These are phyloP conservation scores for Pythium aphanidermatum DNA, from an alignment of 352 stramenopile genomes.

Conservation along the genomic window DNA sequence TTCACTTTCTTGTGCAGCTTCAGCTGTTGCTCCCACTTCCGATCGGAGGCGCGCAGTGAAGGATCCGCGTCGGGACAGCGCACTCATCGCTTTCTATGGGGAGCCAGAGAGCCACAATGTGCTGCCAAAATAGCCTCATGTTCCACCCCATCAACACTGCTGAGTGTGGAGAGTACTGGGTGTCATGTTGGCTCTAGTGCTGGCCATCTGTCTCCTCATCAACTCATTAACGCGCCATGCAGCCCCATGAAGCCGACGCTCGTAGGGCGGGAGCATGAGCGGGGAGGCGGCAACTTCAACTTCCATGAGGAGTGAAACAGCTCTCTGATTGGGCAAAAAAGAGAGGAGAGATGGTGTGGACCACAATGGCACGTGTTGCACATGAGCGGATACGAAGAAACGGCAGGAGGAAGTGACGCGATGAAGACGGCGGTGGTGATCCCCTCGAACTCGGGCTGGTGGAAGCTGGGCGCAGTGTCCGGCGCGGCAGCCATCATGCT, in stretches of 20 bases:
- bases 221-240: too few species aligned
- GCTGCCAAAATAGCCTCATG: constrained; percentile 11
- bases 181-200: too few species aligned
- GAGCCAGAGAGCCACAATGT: not conserved
- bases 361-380: not conserved
- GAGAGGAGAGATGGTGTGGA: not conserved
- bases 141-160: too few species aligned
- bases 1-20: too few species aligned
- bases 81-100: not conserved
- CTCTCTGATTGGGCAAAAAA: constrained; percentile 18
- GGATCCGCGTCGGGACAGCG: constrained; percentile 20
- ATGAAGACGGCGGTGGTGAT: constrained; percentile 60
- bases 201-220: too few species aligned
- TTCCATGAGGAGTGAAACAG: too few species aligned
- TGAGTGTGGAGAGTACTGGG: too few species aligned
- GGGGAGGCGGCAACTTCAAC: constrained; percentile 2
- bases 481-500: constrained; percentile 44
- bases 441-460: constrained; percentile 65
- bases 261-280: too few species aligned
- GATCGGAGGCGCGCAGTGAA: constrained; percentile 42
- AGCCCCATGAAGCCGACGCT: too few species aligned
- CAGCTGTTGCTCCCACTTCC: constrained; percentile 40
- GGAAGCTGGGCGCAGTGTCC: constrained; percentile 67
- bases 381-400: not conserved
- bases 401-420: not conserved